phyloP scores from a whole-genome alignment of 2,329 filamentous ascomycete genomes.

The Cercospora sp. region DNA sequence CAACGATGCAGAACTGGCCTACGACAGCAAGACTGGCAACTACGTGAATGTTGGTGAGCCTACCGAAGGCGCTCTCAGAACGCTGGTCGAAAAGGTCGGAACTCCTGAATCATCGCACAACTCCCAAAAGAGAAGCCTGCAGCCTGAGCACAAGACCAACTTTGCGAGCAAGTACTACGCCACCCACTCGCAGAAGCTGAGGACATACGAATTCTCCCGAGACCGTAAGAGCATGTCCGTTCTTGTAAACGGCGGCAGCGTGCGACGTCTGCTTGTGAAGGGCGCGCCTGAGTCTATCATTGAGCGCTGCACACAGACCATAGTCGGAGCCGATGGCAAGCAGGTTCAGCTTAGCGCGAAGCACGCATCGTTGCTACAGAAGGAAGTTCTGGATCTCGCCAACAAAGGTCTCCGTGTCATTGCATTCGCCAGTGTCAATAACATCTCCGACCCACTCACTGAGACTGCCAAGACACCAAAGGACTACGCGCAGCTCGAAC shows the following conservation, averaged over 20 bases:
- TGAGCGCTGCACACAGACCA: constrained; percentile 80
- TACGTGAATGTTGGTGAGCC: constrained; percentile 89
- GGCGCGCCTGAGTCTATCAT: constrained; percentile 93
- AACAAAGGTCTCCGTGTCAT: constrained; percentile 93
- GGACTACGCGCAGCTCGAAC: constrained; percentile 84
- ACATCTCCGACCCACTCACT: constrained; percentile 68
- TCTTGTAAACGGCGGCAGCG: constrained; percentile 67
- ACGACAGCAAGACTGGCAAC: constrained; percentile 71
- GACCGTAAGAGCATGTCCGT: constrained; percentile 99
- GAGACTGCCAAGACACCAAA: constrained; percentile 73
- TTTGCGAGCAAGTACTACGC: constrained; percentile 84
- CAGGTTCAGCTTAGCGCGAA: constrained; percentile 70
- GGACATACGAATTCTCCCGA: constrained; percentile 94
- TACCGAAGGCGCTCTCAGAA: constrained; percentile 89
- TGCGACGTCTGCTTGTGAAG: constrained; percentile 87
- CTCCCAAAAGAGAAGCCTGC: constrained; percentile 49
- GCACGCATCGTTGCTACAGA: constrained; percentile 68
- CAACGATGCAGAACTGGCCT: constrained; percentile 82
- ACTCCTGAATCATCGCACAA: constrained; percentile 68
- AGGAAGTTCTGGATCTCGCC: constrained; percentile 85
- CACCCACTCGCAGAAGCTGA: constrained; percentile 68
- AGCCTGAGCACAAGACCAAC: constrained; percentile 66
- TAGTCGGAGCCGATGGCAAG: constrained; percentile 77
- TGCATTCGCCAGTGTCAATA: constrained; percentile 80
- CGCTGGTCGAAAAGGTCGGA: constrained; percentile 91